These are phyloP conservation scores for Sporobolomyces roseus DNA, from an alignment of 768 basidiomycete species.

Conservation along the genomic window DNA sequence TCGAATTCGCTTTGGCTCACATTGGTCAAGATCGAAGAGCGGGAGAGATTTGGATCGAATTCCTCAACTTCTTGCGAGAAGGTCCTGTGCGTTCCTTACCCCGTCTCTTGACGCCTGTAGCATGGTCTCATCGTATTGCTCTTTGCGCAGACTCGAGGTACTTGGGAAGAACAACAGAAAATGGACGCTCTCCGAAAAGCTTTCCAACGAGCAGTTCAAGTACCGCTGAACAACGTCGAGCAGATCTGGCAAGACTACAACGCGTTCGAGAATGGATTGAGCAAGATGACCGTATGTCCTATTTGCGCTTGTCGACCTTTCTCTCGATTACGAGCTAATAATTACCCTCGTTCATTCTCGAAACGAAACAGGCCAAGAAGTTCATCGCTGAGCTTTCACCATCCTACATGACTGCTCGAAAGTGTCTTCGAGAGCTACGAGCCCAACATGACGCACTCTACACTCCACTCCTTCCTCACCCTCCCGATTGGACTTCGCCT, in stretches of 20 bases:
- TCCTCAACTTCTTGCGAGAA: constrained; percentile 78
- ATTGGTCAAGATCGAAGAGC: constrained; percentile 89
- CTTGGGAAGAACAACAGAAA: constrained; percentile 94
- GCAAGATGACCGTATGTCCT: constrained; percentile 72
- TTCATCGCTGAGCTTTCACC: constrained; percentile 90
- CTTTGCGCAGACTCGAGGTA: constrained; percentile 60
- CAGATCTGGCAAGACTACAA: constrained; percentile 90
- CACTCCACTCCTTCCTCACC: constrained; percentile 61
- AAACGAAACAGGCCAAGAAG: constrained; percentile 70
- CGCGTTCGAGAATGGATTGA: constrained; percentile 80
- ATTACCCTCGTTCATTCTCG: neutral
- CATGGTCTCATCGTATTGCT: constrained; percentile 1
- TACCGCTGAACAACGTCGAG: constrained; percentile 90
- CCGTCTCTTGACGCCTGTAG: neutral
- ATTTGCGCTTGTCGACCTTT: neutral
- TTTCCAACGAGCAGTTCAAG: constrained; percentile 88
- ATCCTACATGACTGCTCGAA: constrained; percentile 90
- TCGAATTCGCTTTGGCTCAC: constrained; percentile 84
- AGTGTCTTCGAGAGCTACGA: constrained; percentile 72
- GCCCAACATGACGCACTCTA: constrained; percentile 64
- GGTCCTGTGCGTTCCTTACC: constrained; percentile 60
- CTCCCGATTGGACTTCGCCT: constrained; percentile 66
- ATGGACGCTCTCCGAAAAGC: constrained; percentile 88
- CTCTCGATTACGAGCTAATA: neutral
- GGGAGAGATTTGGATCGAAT: constrained; percentile 89